Base-by-base conservation (phyloP, 306 rosid genomes). In the Cyamopsis tetragonoloba region DNA sequence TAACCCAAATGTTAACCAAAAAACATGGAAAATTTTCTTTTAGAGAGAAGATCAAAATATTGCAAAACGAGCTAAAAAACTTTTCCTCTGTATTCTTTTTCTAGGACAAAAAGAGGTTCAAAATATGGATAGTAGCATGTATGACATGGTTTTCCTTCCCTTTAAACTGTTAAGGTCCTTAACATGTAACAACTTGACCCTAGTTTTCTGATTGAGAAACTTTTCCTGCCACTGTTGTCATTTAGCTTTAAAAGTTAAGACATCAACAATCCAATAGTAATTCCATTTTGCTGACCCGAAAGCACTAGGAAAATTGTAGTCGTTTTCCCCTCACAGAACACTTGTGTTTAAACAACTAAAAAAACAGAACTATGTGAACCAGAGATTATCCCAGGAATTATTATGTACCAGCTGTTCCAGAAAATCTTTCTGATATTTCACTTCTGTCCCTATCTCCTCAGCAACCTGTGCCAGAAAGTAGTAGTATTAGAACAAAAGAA, bases 361-460 rank as follows among this genome's bases (percentile, higher is more conserved):
- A 41, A 18, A 42, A 66, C 20, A 43, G 22, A 48, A 66, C 6
- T 11, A 34, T 28, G 56, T 20, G 48, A 75, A 50, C 22, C 17
- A 57, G 46, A 30, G 31, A 70, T n/a, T 50, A 27, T 26, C 37
- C 6, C 65, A n/a, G 27, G 17, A 43, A 68, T 60, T 63, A 14
- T 7, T 63, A 14, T 7, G 22, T 89, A 89, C 98, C 98, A 92
- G 86, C 70, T 89, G 89, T 78, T 80, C 81, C 31, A 89, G 80
- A 78, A 92, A 85, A 74, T 80, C 84, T 43, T 86, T 83, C 74
- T 92, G 95, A 50, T 70, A 78, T 55, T 65, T 92, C 47, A 88
- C 95, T 87, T 87, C 96, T 13, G 86, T 76, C 42, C 87, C 91
- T 30, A 92, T 89, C 60, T 86, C 96, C 79, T 87, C 82, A 27